Conservation (phyloP, 1,139 yeast genomes). For the Protomyces macrosporus region DNA sequence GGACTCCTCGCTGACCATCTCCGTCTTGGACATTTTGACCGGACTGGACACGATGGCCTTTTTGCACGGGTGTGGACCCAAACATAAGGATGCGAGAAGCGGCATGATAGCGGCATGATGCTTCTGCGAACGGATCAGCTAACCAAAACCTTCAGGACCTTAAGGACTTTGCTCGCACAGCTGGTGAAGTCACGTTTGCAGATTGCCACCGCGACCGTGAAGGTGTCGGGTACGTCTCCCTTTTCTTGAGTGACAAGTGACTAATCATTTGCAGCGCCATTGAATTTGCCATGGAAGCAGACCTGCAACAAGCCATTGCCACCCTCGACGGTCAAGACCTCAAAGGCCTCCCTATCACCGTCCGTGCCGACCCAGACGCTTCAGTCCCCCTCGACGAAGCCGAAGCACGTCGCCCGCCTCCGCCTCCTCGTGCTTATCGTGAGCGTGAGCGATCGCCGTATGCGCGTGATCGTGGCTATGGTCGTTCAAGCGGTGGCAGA, state of each 20-base stretch:
- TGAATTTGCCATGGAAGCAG: slow-evolving; percentile 35
- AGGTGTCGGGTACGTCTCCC: slow-evolving; percentile 33
- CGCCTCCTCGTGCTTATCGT: slow-evolving; percentile 26
- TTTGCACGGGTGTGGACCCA: too few relatives aligned
- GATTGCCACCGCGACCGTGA: slow-evolving; percentile 33
- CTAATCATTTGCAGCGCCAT: slow-evolving; percentile 31
- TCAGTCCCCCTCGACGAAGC: neutral
- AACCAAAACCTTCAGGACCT: slow-evolving; percentile 31
- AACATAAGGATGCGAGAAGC: too few relatives aligned
- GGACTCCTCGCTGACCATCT: too few relatives aligned
- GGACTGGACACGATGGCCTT: too few relatives aligned
- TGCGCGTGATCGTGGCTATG: neutral
- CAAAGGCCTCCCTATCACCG: slow-evolving; percentile 32
- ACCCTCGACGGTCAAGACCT: slow-evolving; percentile 33
- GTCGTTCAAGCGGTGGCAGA: neutral
- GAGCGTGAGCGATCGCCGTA: slow-evolving; percentile 21
- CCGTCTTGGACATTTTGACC: too few relatives aligned
- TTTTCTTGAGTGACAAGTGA: neutral
- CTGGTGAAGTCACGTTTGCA: slow-evolving; percentile 34
- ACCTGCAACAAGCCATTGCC: slow-evolving; percentile 33
- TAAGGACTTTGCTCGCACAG: slow-evolving; percentile 34
- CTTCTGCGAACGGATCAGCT: neutral
- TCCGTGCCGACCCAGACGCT: slow-evolving; percentile 34
- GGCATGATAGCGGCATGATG: slow-evolving; percentile 1
- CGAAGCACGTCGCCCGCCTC: slow-evolving; percentile 32